These are phyloP conservation scores for Cyanidium caldarium DNA, from an alignment of 23 red algal species.

Conservation along the genomic window DNA sequence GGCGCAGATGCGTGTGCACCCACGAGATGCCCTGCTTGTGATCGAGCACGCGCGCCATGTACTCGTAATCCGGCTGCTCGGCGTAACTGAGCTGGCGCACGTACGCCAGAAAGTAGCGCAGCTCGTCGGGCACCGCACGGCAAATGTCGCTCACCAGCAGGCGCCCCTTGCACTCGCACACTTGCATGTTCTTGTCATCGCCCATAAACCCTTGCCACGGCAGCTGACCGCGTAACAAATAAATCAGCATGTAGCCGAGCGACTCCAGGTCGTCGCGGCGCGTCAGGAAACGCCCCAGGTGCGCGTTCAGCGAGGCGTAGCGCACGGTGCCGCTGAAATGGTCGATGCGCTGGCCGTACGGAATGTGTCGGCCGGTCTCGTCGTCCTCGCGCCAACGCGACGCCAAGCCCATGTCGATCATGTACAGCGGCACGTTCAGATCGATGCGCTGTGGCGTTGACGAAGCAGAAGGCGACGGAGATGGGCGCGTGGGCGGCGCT, in stretches of 20 bases:
- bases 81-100: slow-evolving; percentile 80
- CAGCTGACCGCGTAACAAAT: slow-evolving; percentile 63
- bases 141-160: slow-evolving; percentile 74
- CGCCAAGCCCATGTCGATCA: slow-evolving; percentile 93
- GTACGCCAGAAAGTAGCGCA: slow-evolving; percentile 94
- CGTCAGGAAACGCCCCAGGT: slow-evolving; percentile 67
- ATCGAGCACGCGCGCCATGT: slow-evolving; percentile 49
- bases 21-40: slow-evolving; percentile 33
- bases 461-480: too few species aligned
- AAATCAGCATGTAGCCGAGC: slow-evolving; percentile 90
- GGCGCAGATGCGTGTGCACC: slow-evolving; percentile 19
- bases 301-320: slow-evolving; percentile 93
- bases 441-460: background rate
- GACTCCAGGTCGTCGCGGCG: slow-evolving; percentile 89
- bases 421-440: slow-evolving; percentile 33
- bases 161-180: slow-evolving; percentile 92
- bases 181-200: slow-evolving; percentile 99
- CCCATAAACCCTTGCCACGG: slow-evolving; percentile 92
- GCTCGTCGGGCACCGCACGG: slow-evolving; percentile 65
- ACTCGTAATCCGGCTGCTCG: slow-evolving; percentile 74
- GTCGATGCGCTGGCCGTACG: slow-evolving; percentile 89
- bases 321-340: slow-evolving; percentile 93
- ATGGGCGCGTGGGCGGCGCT: too few species aligned
- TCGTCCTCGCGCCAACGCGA: slow-evolving; percentile 49
- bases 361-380: slow-evolving; percentile 51